Evolutionary conservation across 2,329 filamentous ascomycete species (phyloP), one percentile per base, ranked within the genome.

Genomic region (Sporothrix inflata): DNA sequence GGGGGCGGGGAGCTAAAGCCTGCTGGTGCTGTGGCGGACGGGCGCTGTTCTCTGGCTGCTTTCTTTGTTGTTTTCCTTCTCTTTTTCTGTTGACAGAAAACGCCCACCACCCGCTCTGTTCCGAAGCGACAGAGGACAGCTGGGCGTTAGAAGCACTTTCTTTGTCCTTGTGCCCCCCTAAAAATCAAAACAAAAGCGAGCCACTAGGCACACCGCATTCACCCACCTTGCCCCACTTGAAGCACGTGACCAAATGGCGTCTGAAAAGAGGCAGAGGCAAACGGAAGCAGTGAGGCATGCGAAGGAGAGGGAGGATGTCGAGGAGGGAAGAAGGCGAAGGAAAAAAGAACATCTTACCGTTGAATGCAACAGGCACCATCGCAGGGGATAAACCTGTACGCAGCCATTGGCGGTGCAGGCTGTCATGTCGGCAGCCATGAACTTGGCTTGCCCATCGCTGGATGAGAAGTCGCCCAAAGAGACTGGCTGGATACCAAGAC

Each of bases 111-210:
- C 45, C 45, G 27, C 45, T 66, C 40, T 47, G 27, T 40, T 34
- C 42, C 27, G 38, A 60, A 60, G 53, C 2, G 30, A n/a, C 19
- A 42, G 57, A 16, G 47, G 47, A 34, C 27, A 34, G 53, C 6
- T 34, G 3, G 30, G 30, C 30, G 11, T 57, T 57, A 40, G 27
- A 6, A 30, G 12, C 57, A 34, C 19, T 24, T 30, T 9, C 19
- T 66, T 34, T 57, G 30, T 57, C 14, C 24, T 42, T 63, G 19
- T 12, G 16, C 34, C n/a, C 69, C 38, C 45, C 47, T 34, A 5
- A 49, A 70, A 38, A 63, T 57, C 45, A 57, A 68, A 69, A 67
- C 47, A 67, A 67, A 67, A 51, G 49, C 45, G 12, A 45, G 51
- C 49, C 51, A 47, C 45, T 57, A 42, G 40, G 53, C 47, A 34